Evolutionary conservation across 2,329 filamentous ascomycete genomes (phyloP).

Genomic region (Scedosporium apiospermum): DNA sequence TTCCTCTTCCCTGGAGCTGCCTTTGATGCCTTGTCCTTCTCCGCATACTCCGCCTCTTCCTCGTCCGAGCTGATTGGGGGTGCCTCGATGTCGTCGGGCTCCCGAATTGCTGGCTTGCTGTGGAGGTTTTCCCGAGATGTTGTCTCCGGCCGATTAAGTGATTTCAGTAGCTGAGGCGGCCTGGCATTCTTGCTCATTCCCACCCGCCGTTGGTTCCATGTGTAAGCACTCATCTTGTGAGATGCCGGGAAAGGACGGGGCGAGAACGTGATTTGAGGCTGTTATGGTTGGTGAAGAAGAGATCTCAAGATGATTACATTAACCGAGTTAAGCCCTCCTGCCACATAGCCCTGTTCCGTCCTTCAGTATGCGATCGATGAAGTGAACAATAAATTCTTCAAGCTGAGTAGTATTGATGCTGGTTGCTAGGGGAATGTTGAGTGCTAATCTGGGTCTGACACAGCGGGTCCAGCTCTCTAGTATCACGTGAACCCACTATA

Average conservation of each 20-base stretch:
- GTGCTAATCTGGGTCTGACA: neutral
- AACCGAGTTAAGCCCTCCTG: too few species aligned
- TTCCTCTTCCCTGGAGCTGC: neutral
- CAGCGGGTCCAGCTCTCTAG: neutral
- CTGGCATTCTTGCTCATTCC: conserved; percentile 2
- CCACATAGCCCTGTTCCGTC: too few species aligned
- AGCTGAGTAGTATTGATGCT: neutral
- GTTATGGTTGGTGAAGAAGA: neutral
- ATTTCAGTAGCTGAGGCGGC: neutral
- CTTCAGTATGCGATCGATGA: neutral
- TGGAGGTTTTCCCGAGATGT: neutral
- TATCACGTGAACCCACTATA: neutral
- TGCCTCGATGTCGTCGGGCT: neutral
- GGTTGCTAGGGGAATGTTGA: neutral
- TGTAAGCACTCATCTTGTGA: neutral
- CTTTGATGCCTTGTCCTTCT: neutral
- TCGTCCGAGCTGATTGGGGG: conserved; percentile 3
- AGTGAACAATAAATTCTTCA: neutral
- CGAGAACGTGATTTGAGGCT: neutral
- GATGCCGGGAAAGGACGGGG: neutral
- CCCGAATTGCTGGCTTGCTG: neutral
- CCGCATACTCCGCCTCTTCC: neutral
- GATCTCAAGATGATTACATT: too few species aligned
- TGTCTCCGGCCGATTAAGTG: neutral
- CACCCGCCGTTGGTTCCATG: neutral